These are phyloP conservation scores for Rossbeevera mucosa DNA, from an alignment of 768 basidiomycete species.

Conservation along the genomic window DNA sequence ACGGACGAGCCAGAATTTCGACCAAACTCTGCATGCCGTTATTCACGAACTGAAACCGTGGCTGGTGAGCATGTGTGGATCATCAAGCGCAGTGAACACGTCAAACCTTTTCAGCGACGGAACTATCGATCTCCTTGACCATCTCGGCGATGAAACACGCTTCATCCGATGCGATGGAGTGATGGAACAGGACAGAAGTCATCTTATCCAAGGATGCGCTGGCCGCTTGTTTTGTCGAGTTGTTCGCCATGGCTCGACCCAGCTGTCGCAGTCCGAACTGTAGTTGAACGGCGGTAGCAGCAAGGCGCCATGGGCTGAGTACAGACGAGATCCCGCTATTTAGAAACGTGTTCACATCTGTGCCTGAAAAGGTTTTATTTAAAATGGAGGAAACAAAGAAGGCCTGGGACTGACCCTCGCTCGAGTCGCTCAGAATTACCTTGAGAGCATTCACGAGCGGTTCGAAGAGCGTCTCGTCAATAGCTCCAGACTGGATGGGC, in stretches of 20 bases:
- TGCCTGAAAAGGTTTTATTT: constrained; percentile 12
- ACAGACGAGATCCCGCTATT: constrained; percentile 62
- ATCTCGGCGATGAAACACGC: constrained; percentile 83
- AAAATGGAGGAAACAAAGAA: background rate
- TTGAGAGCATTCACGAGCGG: constrained; percentile 63
- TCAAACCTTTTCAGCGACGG: constrained; percentile 63
- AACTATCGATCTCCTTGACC: constrained; percentile 60
- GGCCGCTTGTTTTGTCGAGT: constrained; percentile 47
- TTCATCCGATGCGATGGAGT: constrained; percentile 72
- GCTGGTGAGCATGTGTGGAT: background rate
- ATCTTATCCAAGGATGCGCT: constrained; percentile 61
- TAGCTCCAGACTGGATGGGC: constrained; percentile 46
- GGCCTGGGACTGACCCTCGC: constrained; percentile 43
- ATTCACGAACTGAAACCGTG: constrained; percentile 56
- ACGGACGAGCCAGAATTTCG: constrained; percentile 43
- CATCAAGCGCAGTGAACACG: background rate
- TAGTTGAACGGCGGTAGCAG: constrained; percentile 75
- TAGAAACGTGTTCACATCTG: constrained; percentile 46
- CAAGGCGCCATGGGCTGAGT: constrained; percentile 79
- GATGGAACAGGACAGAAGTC: constrained; percentile 62
- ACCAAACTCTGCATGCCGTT: constrained; percentile 65
- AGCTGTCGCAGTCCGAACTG: constrained; percentile 73
- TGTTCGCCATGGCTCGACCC: constrained; percentile 60
- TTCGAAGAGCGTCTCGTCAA: constrained; percentile 51
- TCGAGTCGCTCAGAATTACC: constrained; percentile 58